Evolutionary conservation across 2,329 filamentous ascomycete species (phyloP), one percentile per base, ranked within the genome.

Genomic region (Paracorniculantispora psalliotae): DNA sequence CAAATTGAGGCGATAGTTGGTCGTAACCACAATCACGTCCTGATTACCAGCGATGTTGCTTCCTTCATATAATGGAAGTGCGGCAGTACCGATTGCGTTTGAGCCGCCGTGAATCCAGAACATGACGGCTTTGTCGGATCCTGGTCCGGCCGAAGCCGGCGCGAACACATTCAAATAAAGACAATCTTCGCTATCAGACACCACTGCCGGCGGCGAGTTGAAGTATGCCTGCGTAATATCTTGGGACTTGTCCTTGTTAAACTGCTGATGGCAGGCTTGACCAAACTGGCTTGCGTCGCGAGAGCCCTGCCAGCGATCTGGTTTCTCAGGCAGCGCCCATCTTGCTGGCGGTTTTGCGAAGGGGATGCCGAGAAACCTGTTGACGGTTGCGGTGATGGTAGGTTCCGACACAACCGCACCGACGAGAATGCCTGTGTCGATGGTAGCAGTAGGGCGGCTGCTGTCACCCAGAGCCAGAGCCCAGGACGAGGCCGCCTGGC

Each of bases 21-120:
- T 63, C 1, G 75, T 75, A 1, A 81, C 77, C 0, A 81, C 66
- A 2, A 81, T 67, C 1, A 81, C 67, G 44, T 80, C 77, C 50
- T 79, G 69, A 1, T 75, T 65, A 0, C 69, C 69, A 0, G 73
- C 76, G 25, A 79, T 68, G 52, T 69, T 68, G 2, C 71, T 69
- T 2, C 77, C 77, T 59, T 74, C 73, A 62, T 79, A 79, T 4
- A 68, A 61, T 0, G 71, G 68, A 10, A 71, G 64, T 12, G 72
- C 68, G 0, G 73, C 69, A 54, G 67, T 71, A 35, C 76, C 76
- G 19, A 67, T 64, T 9, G 52, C 65, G 48, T 76, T 78, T 1
- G 65, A 71, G 12, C 77, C 77, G 4, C 77, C 77, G 50, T 75
- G 71, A 8, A 79, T 71, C 72, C 75, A 79, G 19, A 79, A 68